Base-by-base conservation (phyloP, 2,329 filamentous ascomycete genomes). In the Talaromyces piceae region DNA sequence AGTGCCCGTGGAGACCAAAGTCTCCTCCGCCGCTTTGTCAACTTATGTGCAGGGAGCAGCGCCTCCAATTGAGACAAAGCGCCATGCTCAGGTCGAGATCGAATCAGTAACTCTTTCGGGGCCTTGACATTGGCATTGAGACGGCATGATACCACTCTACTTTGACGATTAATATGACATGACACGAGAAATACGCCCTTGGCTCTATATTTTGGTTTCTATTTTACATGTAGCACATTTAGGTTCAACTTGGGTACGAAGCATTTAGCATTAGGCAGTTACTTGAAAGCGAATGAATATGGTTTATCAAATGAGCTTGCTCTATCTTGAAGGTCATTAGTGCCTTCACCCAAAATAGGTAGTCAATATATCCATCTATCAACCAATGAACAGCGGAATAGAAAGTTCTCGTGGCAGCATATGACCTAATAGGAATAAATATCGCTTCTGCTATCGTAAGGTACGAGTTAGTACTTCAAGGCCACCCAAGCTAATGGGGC, bases 341-440 rank as follows among this genome's bases (percentile, higher is more conserved):
- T n/a, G n/a, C n/a, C n/a, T n/a, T n/a, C n/a, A n/a, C n/a, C n/a
- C n/a, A n/a, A n/a, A n/a, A n/a, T n/a, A n/a, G n/a, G n/a, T n/a
- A n/a, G n/a, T n/a, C n/a, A n/a, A n/a, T n/a, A n/a, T n/a, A n/a
- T n/a, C n/a, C n/a, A n/a, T n/a, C n/a, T n/a, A n/a, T n/a, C n/a
- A n/a, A n/a, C n/a, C n/a, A 37, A 37, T 9, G 12, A 31, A 18
- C 16, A 18, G 20, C 20, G 11, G 4, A 20, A n/a, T 37, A 2
- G 33, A 4, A n/a, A 20, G 9, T 3, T 9, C 33, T 7, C 7
- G 33, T 37, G 11, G 13, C 33, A 37, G 6, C 12, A 37, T 1
- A n/a, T 12, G 4, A 28, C 20, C 6, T 49, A 53, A 9, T 46
- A 49, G 5, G 47, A 49, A 41, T 53, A 53, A 20, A 53, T 53